Evolutionary conservation across 2,329 filamentous ascomycete genomes (phyloP).

Genomic region (Trichoderma oligosporum): DNA sequence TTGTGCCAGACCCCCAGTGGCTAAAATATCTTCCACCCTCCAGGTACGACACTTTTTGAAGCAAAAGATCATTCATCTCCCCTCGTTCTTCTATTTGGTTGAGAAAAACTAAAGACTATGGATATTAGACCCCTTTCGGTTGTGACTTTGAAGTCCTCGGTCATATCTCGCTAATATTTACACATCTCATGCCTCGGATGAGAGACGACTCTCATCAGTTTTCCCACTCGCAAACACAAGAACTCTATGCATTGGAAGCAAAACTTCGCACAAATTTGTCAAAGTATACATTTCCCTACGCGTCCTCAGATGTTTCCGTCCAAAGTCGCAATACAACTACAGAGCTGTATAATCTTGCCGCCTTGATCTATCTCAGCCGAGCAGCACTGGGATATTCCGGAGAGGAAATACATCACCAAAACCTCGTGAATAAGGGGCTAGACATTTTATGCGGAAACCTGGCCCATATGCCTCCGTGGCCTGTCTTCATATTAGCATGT

Average conservation of each 20-base stretch:
- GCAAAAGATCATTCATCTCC: too few species aligned
- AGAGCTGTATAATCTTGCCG: background rate
- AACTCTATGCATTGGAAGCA: background rate
- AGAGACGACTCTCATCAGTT: background rate
- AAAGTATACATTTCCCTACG: background rate
- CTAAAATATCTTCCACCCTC: background rate
- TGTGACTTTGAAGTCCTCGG: background rate
- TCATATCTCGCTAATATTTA: background rate
- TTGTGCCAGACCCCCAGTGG: background rate
- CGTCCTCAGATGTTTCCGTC: background rate
- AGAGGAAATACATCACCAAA: background rate
- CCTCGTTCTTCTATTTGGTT: too few species aligned
- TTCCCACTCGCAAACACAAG: background rate
- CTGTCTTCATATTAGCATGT: background rate
- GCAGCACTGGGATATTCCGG: conserved; percentile 6
- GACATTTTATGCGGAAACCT: background rate
- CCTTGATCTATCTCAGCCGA: conserved; percentile 2
- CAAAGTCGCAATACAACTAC: background rate
- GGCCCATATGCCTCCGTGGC: background rate
- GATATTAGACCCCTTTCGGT: too few species aligned
- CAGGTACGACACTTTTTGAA: background rate
- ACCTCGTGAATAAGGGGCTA: background rate
- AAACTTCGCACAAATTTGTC: background rate
- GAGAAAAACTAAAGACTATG: too few species aligned
- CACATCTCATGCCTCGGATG: background rate